These are phyloP conservation scores for Scolecobasidium constrictum DNA, from an alignment of 2,329 filamentous ascomycete species.

Conservation along the genomic window DNA sequence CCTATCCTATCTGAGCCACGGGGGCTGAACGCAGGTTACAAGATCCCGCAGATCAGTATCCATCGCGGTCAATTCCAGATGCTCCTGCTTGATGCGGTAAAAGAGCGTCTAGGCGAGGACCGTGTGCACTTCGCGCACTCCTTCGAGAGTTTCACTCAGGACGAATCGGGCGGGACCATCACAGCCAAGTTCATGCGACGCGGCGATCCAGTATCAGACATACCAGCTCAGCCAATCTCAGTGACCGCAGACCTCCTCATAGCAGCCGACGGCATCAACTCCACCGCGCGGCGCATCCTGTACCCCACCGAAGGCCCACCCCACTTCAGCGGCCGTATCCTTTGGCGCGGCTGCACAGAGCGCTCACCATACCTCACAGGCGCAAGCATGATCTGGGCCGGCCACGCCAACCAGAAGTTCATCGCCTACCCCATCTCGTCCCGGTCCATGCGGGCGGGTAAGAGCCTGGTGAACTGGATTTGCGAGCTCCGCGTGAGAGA, in stretches of 20 bases:
- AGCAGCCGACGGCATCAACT: constrained; percentile 36
- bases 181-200: constrained; percentile 26
- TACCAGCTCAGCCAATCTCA: constrained; percentile 19
- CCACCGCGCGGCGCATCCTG: constrained; percentile 27
- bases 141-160: constrained; percentile 25
- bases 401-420: constrained; percentile 37
- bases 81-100: constrained; percentile 30
- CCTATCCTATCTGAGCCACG: constrained; percentile 32
- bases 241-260: constrained; percentile 26
- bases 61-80: constrained; percentile 37
- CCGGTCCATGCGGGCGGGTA: constrained; percentile 23
- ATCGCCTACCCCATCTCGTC: constrained; percentile 36
- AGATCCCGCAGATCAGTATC: constrained; percentile 33
- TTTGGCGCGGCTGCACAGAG: constrained; percentile 35
- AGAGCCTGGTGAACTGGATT: constrained; percentile 36
- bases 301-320: constrained; percentile 35
- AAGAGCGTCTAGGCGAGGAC: constrained; percentile 28
- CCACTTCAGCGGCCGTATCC: constrained; percentile 34
- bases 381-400: constrained; percentile 35
- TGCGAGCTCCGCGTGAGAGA: constrained; percentile 32
- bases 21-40: constrained; percentile 30
- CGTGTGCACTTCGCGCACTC: constrained; percentile 30
- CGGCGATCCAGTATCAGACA: constrained; percentile 14
- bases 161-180: constrained; percentile 18
- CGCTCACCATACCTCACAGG: constrained; percentile 30